phyloP scores from a whole-genome alignment of 2,329 filamentous ascomycete species.

The Alternaria atra region DNA sequence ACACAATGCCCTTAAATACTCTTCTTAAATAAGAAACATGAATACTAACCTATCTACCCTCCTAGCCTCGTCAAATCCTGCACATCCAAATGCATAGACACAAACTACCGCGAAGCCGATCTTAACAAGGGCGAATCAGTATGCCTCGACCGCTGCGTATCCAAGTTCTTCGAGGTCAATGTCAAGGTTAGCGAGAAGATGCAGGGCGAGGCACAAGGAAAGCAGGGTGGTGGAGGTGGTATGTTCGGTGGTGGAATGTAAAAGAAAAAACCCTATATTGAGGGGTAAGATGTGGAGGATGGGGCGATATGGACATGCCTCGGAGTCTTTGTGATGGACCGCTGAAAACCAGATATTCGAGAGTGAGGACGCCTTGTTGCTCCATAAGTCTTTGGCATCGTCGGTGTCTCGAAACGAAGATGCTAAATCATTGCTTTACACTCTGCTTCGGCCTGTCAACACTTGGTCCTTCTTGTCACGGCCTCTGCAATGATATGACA shows the following conservation, averaged over 20 bases:
- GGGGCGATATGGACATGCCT: neutral
- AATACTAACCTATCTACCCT: neutral
- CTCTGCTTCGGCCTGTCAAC: neutral
- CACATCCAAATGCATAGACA: slow-evolving; percentile 91
- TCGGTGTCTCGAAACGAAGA: neutral
- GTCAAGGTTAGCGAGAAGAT: slow-evolving; percentile 98
- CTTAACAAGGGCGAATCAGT: slow-evolving; percentile 99
- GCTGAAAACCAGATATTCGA: neutral
- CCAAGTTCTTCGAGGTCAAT: slow-evolving; percentile 99
- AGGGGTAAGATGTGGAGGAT: neutral
- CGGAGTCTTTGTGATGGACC: no score
- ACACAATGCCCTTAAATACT: neutral
- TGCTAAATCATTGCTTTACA: neutral
- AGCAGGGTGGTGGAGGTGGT: slow-evolving; percentile 43
- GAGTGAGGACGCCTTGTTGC: neutral
- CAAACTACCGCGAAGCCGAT: slow-evolving; percentile 92
- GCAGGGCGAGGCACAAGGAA: slow-evolving; percentile 81
- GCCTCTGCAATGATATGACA: neutral
- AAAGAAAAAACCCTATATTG: neutral
- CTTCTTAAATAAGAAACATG: neutral
- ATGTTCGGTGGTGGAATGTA: slow-evolving; percentile 45
- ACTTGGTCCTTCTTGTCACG: neutral
- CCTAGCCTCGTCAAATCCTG: slow-evolving; percentile 84
- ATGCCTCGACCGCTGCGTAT: slow-evolving; percentile 95
- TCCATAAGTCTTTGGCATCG: neutral